Evolutionary conservation across 2,329 filamentous ascomycete genomes (phyloP).

Genomic region (Clathrospora elynae): DNA sequence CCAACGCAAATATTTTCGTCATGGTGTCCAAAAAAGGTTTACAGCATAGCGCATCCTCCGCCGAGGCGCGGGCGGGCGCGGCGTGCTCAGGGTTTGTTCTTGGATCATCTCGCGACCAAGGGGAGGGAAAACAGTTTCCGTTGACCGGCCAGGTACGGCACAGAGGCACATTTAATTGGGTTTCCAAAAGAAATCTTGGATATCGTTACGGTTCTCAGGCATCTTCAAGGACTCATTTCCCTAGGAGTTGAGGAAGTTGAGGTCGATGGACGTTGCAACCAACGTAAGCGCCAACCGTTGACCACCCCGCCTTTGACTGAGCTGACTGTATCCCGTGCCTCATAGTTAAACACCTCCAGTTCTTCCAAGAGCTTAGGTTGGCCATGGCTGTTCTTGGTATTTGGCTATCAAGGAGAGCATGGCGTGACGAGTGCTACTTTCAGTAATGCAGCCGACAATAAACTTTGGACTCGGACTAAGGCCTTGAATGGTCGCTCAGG

Average conservation of each 20-base stretch:
- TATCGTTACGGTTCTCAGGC: too few relatives aligned
- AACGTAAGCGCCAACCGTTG: too few relatives aligned
- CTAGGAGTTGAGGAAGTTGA: too few relatives aligned
- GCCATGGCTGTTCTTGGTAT: slow-evolving; percentile 9
- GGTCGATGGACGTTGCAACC: too few relatives aligned
- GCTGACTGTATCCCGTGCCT: too few relatives aligned
- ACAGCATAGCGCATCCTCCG: too few relatives aligned
- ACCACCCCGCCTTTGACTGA: too few relatives aligned
- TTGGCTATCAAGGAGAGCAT: slow-evolving; percentile 1
- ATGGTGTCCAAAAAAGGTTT: too few relatives aligned
- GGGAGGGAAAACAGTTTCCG: not conserved
- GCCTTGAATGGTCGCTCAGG: not conserved
- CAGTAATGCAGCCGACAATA: slow-evolving; percentile 17
- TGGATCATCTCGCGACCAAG: slow-evolving; percentile 8
- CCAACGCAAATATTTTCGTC: too few relatives aligned
- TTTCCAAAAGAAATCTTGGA: not conserved
- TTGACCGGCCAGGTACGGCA: not conserved
- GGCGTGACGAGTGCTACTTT: slow-evolving; percentile 20
- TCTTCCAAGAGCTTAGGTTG: slow-evolving; percentile 7
- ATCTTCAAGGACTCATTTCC: too few relatives aligned
- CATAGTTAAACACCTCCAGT: too few relatives aligned
- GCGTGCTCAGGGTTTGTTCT: slow-evolving; percentile 13
- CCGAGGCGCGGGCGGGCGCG: too few relatives aligned
- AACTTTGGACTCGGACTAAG: not conserved
- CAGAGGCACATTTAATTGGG: not conserved